Evolutionary conservation across 805 yeast species (phyloP).

Genomic region (Lachancea kluyveri): DNA sequence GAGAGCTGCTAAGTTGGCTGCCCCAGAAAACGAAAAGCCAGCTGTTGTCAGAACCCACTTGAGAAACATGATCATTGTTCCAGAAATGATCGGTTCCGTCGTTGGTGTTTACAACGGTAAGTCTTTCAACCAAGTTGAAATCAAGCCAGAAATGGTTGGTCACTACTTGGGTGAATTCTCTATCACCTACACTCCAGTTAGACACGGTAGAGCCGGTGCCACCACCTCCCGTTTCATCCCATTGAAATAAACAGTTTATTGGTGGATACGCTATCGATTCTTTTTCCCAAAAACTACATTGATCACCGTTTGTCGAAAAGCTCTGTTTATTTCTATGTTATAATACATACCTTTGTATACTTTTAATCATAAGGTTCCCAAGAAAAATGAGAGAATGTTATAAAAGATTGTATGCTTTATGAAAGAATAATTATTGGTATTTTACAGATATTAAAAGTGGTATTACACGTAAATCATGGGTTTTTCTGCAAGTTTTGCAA

Average conservation of each 20-base stretch:
- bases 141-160: conserved; percentile 99
- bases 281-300: too few relatives aligned
- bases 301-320: neutral
- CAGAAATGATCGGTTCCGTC: conserved; percentile 99
- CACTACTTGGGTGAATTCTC: conserved; percentile 99
- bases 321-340: conserved; percentile 7
- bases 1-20: conserved; percentile 92
- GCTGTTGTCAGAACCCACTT: conserved; percentile 97
- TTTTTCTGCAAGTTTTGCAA: conserved; percentile 45
- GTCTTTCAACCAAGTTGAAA: conserved; percentile 97
- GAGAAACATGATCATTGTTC: conserved; percentile 97
- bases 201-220: conserved; percentile 98
- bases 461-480: too few relatives aligned
- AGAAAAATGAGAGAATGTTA: neutral
- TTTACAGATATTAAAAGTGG: too few relatives aligned
- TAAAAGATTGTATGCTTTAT: conserved; percentile 1
- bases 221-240: conserved; percentile 77
- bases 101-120: conserved; percentile 99
- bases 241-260: conserved; percentile 39
- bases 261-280: conserved; percentile 3
- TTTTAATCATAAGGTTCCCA: conserved; percentile 5
- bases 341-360: conserved; percentile 9
- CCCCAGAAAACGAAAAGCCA: conserved; percentile 94
- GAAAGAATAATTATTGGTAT: neutral
- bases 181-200: conserved; percentile 98